Evolutionary conservation across 331 rosid genomes (phyloP).

Genomic region (Ulmus americana): DNA sequence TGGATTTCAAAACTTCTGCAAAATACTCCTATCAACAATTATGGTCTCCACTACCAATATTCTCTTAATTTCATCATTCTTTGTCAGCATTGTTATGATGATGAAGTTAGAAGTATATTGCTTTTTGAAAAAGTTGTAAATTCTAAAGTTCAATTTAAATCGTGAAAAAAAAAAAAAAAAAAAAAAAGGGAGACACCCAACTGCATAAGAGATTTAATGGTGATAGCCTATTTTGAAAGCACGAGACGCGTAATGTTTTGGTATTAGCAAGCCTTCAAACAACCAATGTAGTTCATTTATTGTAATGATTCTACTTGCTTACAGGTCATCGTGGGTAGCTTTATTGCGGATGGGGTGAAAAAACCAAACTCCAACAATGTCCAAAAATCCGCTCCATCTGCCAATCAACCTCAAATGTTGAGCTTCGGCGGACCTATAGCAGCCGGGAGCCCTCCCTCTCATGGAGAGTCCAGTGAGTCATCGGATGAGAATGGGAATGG

Average conservation of each 20-base stretch:
- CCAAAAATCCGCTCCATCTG: slow-evolving; percentile 40
- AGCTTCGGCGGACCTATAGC: slow-evolving; percentile 47
- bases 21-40: no score
- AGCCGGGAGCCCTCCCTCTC: slow-evolving; percentile 51
- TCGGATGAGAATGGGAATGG: slow-evolving; percentile 59
- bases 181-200: no score
- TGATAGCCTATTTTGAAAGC: neutral
- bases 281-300: neutral
- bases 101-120: no score
- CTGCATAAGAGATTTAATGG: slow-evolving; percentile 7
- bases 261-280: slow-evolving; percentile 4
- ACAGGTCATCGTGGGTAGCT: slow-evolving; percentile 76
- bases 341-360: slow-evolving; percentile 41
- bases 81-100: no score
- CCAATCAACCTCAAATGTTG: slow-evolving; percentile 47
- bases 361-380: slow-evolving; percentile 36
- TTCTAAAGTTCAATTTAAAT: no score
- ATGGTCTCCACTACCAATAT: no score
- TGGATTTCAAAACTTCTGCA: no score
- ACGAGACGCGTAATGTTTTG: neutral
- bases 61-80: no score
- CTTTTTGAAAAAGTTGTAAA: no score
- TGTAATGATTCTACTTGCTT: slow-evolving; percentile 11
- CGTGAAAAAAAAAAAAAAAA: no score
- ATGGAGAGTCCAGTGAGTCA: slow-evolving; percentile 60